Percentiles rank a stretch among this genome's conserved stretches.
These are phyloP conservation scores for Salvia rosmarinus DNA, from an alignment of 257 asterid species.

Conservation along the genomic window DNA sequence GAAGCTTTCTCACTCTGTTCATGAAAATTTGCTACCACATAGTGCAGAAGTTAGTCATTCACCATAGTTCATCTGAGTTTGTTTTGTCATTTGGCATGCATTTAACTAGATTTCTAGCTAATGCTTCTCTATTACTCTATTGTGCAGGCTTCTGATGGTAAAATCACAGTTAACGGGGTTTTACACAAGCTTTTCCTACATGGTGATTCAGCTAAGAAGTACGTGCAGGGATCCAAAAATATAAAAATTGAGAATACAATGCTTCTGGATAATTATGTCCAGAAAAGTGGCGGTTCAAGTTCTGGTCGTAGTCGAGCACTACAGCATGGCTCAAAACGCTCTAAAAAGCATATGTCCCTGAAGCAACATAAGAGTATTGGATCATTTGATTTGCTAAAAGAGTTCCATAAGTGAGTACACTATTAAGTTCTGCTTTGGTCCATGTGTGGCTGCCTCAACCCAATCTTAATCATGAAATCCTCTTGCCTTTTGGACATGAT, in stretches of 20 bases:
- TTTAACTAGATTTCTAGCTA: slow-evolving; percentile 1
- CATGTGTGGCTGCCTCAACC: neutral
- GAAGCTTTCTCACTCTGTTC: slow-evolving; percentile 62
- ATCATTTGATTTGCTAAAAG: slow-evolving; percentile 60
- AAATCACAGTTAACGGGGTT: slow-evolving; percentile 48
- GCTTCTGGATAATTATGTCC: slow-evolving; percentile 83
- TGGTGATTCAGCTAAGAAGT: slow-evolving; percentile 82
- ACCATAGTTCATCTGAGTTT: slow-evolving; percentile 26
- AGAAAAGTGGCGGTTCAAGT: slow-evolving; percentile 43
- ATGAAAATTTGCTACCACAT: slow-evolving; percentile 58
- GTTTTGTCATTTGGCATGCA: neutral
- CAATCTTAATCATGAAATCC: neutral
- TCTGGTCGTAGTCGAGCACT: slow-evolving; percentile 39
- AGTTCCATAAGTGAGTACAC: slow-evolving; percentile 66
- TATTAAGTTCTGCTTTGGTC: slow-evolving; percentile 10
- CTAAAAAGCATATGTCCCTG: slow-evolving; percentile 76
- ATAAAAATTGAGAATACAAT: slow-evolving; percentile 73
- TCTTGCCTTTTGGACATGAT: neutral
- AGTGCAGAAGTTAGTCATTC: slow-evolving; percentile 51
- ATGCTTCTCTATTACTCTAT: slow-evolving; percentile 7
- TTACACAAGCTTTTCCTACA: slow-evolving; percentile 78
- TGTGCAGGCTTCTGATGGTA: slow-evolving; percentile 55
- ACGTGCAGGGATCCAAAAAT: slow-evolving; percentile 74
- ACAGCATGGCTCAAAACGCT: slow-evolving; percentile 61
- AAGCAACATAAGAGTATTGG: slow-evolving; percentile 72